These are phyloP conservation scores for Brassica cretica DNA, from an alignment of 345 rosid species.

Conservation along the genomic window DNA sequence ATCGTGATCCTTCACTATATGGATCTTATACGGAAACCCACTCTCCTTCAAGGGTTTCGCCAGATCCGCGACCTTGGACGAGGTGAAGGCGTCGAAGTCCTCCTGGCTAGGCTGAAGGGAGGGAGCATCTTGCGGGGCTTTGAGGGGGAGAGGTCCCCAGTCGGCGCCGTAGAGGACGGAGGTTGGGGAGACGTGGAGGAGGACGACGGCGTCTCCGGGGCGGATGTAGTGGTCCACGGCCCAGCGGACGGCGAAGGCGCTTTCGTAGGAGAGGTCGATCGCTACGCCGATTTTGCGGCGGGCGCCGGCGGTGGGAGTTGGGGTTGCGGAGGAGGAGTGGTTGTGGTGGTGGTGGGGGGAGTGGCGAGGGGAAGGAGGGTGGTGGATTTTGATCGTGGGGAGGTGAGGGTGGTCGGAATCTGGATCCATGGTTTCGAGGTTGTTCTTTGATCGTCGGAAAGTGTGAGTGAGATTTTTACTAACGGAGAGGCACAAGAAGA, in stretches of 20 bases:
- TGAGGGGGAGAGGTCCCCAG: conserved; percentile 87
- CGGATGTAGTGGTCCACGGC: conserved; percentile 84
- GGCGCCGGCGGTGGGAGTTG: conserved; percentile 82
- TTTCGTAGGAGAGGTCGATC: conserved; percentile 83
- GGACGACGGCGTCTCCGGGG: conserved; percentile 87
- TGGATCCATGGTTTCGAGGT: conserved; percentile 21
- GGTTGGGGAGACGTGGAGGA: conserved; percentile 96
- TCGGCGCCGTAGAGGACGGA: conserved; percentile 96
- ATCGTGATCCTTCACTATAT: conserved; percentile 83
- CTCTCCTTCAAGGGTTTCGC: conserved; percentile 75
- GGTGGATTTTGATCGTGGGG: conserved; percentile 76
- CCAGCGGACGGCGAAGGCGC: conserved; percentile 78
- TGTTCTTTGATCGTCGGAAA: too few relatives aligned
- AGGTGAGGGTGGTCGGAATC: conserved; percentile 65
- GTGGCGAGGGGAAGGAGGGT: conserved; percentile 44
- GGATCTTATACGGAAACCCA: conserved; percentile 66
- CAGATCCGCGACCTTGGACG: conserved; percentile 55
- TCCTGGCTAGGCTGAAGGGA: conserved; percentile 51
- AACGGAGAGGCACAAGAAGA: background rate
- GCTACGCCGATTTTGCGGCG: conserved; percentile 91
- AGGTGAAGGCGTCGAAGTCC: conserved; percentile 62
- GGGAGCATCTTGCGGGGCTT: background rate
- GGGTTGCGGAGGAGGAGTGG: conserved; percentile 34
- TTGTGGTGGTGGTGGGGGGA: conserved; percentile 41
- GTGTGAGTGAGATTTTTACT: background rate